Conservation (phyloP, 371 early-diverging fungal species). For the Syncephalastrum racemosum region DNA sequence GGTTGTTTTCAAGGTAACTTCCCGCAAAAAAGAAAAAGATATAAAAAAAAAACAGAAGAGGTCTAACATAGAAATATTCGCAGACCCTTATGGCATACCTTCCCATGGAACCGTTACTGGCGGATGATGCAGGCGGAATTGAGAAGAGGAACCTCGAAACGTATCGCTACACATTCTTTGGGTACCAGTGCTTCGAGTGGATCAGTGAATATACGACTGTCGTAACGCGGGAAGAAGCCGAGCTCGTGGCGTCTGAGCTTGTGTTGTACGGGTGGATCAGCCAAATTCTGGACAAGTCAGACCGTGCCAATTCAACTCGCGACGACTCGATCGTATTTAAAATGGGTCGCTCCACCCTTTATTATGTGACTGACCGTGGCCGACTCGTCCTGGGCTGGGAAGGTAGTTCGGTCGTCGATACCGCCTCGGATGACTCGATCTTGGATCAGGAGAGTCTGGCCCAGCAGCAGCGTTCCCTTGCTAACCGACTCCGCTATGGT, state of each 20-base stretch:
- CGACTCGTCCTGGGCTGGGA: slow-evolving; percentile 58
- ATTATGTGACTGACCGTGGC: slow-evolving; percentile 60
- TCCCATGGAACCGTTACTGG: slow-evolving; percentile 31
- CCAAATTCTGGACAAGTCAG: slow-evolving; percentile 48
- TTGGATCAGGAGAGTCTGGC: slow-evolving; percentile 8
- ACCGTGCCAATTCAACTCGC: slow-evolving; percentile 17
- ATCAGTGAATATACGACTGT: slow-evolving; percentile 60
- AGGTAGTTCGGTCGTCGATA: too few relatives aligned
- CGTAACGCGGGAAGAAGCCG: slow-evolving; percentile 59
- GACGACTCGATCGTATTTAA: slow-evolving; percentile 41
- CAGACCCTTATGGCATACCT: slow-evolving; percentile 55
- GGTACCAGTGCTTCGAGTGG: slow-evolving; percentile 57
- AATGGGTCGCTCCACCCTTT: slow-evolving; percentile 47
- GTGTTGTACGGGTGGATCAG: slow-evolving; percentile 57
- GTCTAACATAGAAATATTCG: neutral
- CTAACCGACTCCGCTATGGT: slow-evolving; percentile 6
- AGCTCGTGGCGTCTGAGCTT: slow-evolving; percentile 56
- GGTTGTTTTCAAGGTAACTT: slow-evolving; percentile 42
- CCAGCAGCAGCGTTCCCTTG: slow-evolving; percentile 12
- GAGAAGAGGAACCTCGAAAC: slow-evolving; percentile 18
- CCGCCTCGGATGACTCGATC: neutral
- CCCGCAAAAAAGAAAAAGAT: too few relatives aligned
- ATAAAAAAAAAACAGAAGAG: too few relatives aligned
- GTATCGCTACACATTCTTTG: slow-evolving; percentile 34
- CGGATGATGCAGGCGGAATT: slow-evolving; percentile 47